These are phyloP conservation scores for Jamesozyma lodderae DNA, from an alignment of 805 yeast species.

Conservation along the genomic window DNA sequence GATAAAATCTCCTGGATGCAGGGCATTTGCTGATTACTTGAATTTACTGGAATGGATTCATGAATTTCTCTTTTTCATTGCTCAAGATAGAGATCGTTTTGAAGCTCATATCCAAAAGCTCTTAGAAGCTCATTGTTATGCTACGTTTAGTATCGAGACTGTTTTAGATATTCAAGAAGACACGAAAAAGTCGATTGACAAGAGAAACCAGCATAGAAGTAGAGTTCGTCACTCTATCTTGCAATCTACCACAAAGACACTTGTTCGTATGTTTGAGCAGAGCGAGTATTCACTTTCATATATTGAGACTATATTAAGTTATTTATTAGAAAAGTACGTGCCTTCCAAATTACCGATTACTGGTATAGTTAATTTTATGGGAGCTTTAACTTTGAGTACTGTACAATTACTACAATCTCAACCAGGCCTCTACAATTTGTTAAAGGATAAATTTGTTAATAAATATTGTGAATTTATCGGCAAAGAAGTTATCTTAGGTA, in stretches of 20 bases:
- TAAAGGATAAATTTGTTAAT: slow-evolving; percentile 15
- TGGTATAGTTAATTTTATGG: slow-evolving; percentile 31
- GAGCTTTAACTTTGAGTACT: slow-evolving; percentile 29
- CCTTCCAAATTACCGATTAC: slow-evolving; percentile 27
- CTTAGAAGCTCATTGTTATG: slow-evolving; percentile 33
- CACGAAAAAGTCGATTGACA: slow-evolving; percentile 14
- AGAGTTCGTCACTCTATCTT: slow-evolving; percentile 33
- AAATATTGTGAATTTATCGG: slow-evolving; percentile 25
- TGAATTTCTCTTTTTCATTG: slow-evolving; percentile 24
- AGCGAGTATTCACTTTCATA: slow-evolving; percentile 8
- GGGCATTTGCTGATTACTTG: slow-evolving; percentile 49
- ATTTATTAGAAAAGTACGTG: slow-evolving; percentile 8
- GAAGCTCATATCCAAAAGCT: slow-evolving; percentile 31
- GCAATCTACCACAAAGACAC: slow-evolving; percentile 24
- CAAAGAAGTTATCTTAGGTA: slow-evolving; percentile 39
- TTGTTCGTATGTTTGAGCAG: slow-evolving; percentile 19
- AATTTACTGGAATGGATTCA: slow-evolving; percentile 52
- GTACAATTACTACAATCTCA: slow-evolving; percentile 16
- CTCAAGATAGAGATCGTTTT: slow-evolving; percentile 19
- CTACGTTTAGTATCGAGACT: slow-evolving; percentile 23
- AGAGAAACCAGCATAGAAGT: slow-evolving; percentile 32
- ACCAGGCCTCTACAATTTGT: slow-evolving; percentile 15
- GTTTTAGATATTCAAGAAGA: slow-evolving; percentile 21
- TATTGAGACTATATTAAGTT: slow-evolving; percentile 8
- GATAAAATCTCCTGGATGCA: slow-evolving; percentile 29